Conservation (phyloP, 129 eudicot genomes). For the Lactuca saligna region DNA sequence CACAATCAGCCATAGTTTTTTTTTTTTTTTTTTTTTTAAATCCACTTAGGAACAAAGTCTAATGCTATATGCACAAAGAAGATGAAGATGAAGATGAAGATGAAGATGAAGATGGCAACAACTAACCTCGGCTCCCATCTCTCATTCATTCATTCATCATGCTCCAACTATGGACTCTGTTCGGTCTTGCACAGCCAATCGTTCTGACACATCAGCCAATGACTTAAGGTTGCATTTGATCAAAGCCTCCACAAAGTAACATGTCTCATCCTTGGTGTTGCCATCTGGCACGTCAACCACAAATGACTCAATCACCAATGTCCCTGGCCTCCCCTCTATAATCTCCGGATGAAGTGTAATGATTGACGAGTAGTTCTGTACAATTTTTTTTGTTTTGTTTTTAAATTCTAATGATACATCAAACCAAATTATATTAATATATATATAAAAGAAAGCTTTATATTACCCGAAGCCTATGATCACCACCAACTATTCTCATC, state of each 20-base stretch:
- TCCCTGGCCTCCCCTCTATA: constrained; percentile 81
- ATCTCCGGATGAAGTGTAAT: constrained; percentile 89
- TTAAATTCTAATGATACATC: no score
- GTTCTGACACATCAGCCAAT: constrained; percentile 88
- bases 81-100: no score
- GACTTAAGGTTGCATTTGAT: constrained; percentile 95
- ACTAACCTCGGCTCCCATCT: constrained; percentile 7
- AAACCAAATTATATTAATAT: no score
- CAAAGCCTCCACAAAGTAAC: constrained; percentile 89
- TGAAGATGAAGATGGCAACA: constrained; percentile 7
- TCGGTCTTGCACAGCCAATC: constrained; percentile 72
- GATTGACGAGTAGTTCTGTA: constrained; percentile 87
- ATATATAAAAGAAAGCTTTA: neutral
- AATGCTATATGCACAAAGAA: constrained; percentile 32
- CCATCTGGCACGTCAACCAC: constrained; percentile 95
- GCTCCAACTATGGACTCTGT: constrained; percentile 47
- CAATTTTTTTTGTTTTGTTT: neutral
- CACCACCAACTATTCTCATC: constrained; percentile 87
- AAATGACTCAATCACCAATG: constrained; percentile 87
- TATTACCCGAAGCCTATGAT: constrained; percentile 89
- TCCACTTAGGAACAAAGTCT: constrained; percentile 22
- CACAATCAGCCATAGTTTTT: constrained; percentile 19
- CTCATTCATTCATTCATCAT: constrained; percentile 22
- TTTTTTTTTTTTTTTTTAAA: neutral
- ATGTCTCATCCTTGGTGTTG: constrained; percentile 85